Evolutionary conservation across 2,329 filamentous ascomycete species (phyloP), one percentile per base, ranked within the genome.

Genomic region (Ceratocystis papillata): DNA sequence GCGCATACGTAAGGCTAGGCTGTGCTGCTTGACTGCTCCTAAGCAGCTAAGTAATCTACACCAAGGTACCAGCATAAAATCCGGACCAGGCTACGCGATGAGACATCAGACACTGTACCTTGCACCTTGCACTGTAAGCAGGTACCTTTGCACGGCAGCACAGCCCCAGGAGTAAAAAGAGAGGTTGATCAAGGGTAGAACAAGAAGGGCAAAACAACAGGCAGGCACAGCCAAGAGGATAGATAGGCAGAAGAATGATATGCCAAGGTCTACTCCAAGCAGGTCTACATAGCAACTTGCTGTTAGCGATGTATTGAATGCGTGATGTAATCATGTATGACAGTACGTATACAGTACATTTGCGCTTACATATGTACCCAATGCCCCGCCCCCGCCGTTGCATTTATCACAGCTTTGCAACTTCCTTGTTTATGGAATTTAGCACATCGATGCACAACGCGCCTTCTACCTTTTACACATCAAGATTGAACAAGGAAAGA

Each of bases 351-450:
- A 7, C 12, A n/a, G 17, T 59, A 59, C 55, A 59, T 33, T 2
- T 17, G 17, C 37, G 37, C 37, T 41, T 37, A 37, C 55, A 59
- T 59, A 59, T 59, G 28, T 59, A 59, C 55, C 55, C 55, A 59
- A 59, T 59, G 28, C 65, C 64, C 65, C 65, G 65, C 65, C 65
- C 60, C 65, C 60, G 65, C 59, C n/a, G 53, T 55, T 66, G 20
- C 28, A 63, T 57, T 30, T 33, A 28, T 28, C 15, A 25, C 25
- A 25, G 50, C 50, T 59, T 37, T n/a, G 55, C 55, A 37, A n/a
- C 55, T 59, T 37, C 28, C 55, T 20, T 59, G 55, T 59, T 41
- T 37, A 15, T 37, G 28, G n/a, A 59, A 33, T 12, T 59, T n/a
- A 37, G 55, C 55, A 59, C 55, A 59, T 59, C 25, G 33, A 33